Evolutionary conservation across 805 yeast species (phyloP), one percentile per base, ranked within the genome.

Genomic region (Tetrapisispora fleetii): DNA sequence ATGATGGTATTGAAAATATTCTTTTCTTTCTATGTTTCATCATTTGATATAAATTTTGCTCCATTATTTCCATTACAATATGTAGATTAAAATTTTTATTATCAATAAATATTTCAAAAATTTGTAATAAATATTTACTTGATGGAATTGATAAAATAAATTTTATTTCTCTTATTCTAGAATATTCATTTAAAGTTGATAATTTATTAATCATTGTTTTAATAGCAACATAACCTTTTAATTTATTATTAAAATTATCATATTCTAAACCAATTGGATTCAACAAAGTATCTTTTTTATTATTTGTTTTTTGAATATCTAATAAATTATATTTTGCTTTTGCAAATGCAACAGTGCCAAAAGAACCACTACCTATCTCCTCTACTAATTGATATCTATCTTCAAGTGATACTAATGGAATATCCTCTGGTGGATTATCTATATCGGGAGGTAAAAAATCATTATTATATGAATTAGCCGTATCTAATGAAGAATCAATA

Each of bases 21-120:
- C 71, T 67, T 16, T 68, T 67, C 47, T 73, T 75, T 53, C 93
- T 74, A 38, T 78, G 70, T 54, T 75, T 78, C 74, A 89, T 84
- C 58, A 87, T 71, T 64, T 87, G 91, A 58, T 81, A 81, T 50
- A 91, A 70, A 58, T 83, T 88, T 64, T 82, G 88, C 54, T 83
- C 85, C 88, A 90, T 78, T 24, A 83, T 75, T 64, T 91, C 98
- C 95, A 91, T 87, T 13, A 83, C 84, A 37, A 90, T 86, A 59
- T 87, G 88, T 48, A 88, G 70, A 56, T 78, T 77, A 53, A 71
- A 76, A 40, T 76, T 67, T 21, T 58, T 52, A 46, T 75, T 70
- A 67, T 91, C 96, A 49, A 86, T 73, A 58, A 90, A 87, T 60
- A 88, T 73, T 58, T 89, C 96, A 64, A 78, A 79, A 4, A 88